Conservation (phyloP, 1,284 basidiomycete species). For the Wolfiporia cocos region DNA sequence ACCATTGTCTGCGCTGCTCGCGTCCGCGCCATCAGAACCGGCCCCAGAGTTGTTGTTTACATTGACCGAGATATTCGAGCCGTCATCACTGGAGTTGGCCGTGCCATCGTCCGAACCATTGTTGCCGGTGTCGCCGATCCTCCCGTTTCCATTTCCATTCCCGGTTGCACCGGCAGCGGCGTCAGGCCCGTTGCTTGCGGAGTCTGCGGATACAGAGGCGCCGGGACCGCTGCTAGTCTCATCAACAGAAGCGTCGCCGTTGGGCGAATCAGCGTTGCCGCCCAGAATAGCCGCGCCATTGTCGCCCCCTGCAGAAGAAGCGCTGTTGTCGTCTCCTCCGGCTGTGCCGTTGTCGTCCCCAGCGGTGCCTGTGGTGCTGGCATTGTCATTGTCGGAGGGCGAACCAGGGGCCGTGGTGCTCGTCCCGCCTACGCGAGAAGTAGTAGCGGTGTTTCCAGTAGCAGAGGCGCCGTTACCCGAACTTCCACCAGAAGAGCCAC, state of each 20-base stretch:
- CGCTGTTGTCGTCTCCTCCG: neutral
- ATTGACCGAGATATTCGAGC: neutral
- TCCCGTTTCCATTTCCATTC: neutral
- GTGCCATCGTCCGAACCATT: too few relatives aligned
- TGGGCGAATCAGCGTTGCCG: too few relatives aligned
- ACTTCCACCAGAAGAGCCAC: neutral
- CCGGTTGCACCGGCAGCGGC: too few relatives aligned
- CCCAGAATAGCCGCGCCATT: too few relatives aligned
- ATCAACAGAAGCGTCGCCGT: too few relatives aligned
- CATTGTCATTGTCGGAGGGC: neutral
- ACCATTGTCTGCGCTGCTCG: neutral
- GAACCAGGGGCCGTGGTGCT: neutral
- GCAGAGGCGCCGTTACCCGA: neutral
- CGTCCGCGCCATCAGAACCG: neutral
- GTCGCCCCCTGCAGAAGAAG: too few relatives aligned
- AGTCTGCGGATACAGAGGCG: neutral
- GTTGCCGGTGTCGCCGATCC: neutral
- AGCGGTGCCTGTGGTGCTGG: neutral
- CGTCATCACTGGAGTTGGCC: neutral
- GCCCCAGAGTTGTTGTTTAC: neutral
- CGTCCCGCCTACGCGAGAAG: neutral
- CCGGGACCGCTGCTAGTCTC: neutral
- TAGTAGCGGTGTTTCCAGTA: neutral
- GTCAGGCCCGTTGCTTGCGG: neutral
- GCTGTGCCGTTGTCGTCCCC: neutral